Evolutionary conservation across 2,329 filamentous ascomycete species (phyloP).

Genomic region (Didymella glomerata): DNA sequence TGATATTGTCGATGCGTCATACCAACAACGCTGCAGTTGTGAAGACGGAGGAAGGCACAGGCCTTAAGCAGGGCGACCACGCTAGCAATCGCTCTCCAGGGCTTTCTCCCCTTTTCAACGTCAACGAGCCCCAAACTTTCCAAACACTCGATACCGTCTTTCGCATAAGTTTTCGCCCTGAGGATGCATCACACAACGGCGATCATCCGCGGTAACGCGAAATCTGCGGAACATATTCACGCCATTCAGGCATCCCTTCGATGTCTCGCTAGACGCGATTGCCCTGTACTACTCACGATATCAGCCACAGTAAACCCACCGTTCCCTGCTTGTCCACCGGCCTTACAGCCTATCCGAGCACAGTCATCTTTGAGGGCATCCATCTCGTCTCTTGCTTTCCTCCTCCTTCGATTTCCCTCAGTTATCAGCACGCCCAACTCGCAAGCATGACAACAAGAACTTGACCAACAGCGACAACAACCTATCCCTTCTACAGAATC

Average conservation of each 20-base stretch:
- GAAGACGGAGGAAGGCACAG: neutral
- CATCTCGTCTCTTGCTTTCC: neutral
- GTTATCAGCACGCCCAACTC: neutral
- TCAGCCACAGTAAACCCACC: neutral
- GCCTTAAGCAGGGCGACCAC: neutral
- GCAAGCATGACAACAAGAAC: neutral
- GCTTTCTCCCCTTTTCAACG: neutral
- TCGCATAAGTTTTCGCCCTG: neutral
- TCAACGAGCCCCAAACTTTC: neutral
- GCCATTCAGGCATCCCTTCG: neutral
- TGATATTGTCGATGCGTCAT: neutral
- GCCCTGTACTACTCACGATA: neutral
- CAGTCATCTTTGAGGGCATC: no score
- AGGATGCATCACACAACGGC: neutral
- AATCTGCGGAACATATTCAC: neutral
- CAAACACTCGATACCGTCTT: neutral
- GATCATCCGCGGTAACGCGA: neutral
- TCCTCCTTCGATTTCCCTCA: neutral
- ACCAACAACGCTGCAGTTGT: neutral
- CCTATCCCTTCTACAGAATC: neutral
- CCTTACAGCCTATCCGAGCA: no score
- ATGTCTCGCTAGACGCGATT: neutral
- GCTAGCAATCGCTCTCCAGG: neutral
- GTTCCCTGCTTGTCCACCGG: neutral
- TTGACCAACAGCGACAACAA: conserved; percentile 2